These are phyloP conservation scores for Eustoma russellianum DNA, from an alignment of 257 asterid species.

Conservation along the genomic window DNA sequence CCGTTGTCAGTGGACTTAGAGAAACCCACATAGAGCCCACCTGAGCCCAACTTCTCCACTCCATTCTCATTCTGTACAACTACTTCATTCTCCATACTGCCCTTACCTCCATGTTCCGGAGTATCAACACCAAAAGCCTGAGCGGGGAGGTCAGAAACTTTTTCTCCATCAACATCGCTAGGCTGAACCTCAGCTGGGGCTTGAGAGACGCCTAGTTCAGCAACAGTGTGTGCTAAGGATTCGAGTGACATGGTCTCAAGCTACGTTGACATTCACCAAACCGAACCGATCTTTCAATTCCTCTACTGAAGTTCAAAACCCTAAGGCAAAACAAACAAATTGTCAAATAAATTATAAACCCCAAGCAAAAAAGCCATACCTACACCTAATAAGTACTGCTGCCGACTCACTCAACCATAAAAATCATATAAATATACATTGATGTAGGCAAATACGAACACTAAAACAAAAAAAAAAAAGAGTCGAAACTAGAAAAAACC, in stretches of 20 bases:
- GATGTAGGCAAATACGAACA: no score
- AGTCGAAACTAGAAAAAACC: no score
- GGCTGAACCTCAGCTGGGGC: not conserved
- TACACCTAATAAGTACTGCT: no score
- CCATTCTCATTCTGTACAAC: not conserved
- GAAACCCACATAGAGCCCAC: not conserved
- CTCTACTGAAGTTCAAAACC: slow-evolving; percentile 1
- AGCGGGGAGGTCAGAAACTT: not conserved
- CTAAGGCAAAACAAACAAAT: not conserved
- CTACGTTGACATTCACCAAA: not conserved
- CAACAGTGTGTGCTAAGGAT: slow-evolving; percentile 10
- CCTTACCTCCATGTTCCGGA: not conserved
- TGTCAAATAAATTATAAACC: no score
- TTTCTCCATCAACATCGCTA: not conserved
- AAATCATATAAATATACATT: no score
- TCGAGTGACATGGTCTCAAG: not conserved
- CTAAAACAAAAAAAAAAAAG: no score
- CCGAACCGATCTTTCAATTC: not conserved
- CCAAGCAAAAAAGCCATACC: no score
- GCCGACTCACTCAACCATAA: no score
- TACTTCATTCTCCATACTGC: not conserved
- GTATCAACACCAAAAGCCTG: not conserved
- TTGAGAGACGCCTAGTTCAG: not conserved
- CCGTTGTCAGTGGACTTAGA: not conserved
- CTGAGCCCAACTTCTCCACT: not conserved